Percentiles rank a stretch among this genome's conserved stretches.
phyloP scores from a whole-genome alignment of 2,329 filamentous ascomycete species.

The Akanthomyces muscarius region DNA sequence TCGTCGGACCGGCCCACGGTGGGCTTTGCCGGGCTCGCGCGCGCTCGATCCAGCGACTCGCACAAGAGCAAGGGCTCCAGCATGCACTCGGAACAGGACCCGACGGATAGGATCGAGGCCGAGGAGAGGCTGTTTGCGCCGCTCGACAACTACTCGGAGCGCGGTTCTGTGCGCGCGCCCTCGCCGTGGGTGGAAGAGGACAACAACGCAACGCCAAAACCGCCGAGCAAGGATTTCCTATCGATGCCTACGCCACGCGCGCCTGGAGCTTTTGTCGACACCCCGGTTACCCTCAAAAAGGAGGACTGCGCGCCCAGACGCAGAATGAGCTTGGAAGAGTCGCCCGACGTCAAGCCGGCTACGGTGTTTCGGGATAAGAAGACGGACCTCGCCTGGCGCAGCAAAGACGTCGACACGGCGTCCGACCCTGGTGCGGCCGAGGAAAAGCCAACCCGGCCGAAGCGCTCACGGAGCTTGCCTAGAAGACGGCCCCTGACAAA shows the following conservation, averaged over 20 bases:
- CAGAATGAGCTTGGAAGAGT: constrained; percentile 6
- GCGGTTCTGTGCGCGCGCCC: constrained; percentile 48
- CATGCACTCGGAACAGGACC: constrained; percentile 49
- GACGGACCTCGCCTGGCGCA: constrained; percentile 24
- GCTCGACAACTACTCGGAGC: constrained; percentile 52
- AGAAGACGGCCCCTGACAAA: constrained; percentile 47
- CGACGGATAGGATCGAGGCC: constrained; percentile 52
- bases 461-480: constrained; percentile 38
- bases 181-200: constrained; percentile 37
- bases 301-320: constrained; percentile 21
- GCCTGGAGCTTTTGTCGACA: constrained; percentile 54
- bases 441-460: constrained; percentile 11
- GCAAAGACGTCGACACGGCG: constrained; percentile 28
- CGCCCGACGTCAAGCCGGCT: constrained; percentile 20
- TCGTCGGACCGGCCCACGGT: constrained; percentile 37
- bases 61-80: constrained; percentile 46
- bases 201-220: constrained; percentile 42
- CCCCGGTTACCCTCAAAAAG: constrained; percentile 45
- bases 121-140: constrained; percentile 56
- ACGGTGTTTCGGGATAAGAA: constrained; percentile 26
- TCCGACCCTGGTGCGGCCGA: constrained; percentile 22
- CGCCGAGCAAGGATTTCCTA: constrained; percentile 39
- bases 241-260: constrained; percentile 51
- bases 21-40: constrained; percentile 43
- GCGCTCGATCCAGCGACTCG: constrained; percentile 44